These are phyloP conservation scores for Phytophthora meadii DNA, from an alignment of 352 stramenopile genomes.

Conservation along the genomic window DNA sequence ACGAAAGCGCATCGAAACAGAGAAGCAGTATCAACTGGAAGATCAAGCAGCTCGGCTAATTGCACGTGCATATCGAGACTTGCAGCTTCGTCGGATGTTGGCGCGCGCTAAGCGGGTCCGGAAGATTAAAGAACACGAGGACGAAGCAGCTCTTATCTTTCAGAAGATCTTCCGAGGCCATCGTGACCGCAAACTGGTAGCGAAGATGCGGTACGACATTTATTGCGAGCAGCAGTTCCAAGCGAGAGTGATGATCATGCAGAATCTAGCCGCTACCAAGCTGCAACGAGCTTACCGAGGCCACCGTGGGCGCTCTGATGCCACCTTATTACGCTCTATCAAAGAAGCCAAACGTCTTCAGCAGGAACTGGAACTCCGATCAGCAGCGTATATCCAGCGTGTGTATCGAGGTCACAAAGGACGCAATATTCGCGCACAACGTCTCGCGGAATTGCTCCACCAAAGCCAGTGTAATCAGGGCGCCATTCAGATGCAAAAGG, in stretches of 20 bases:
- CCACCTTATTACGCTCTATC: conserved; percentile 53
- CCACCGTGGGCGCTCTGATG: conserved; percentile 60
- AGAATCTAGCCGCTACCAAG: conserved; percentile 66
- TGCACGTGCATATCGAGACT: conserved; percentile 57
- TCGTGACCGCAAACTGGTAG: conserved; percentile 52
- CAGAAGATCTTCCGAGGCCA: conserved; percentile 82
- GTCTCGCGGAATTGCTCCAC: conserved; percentile 59
- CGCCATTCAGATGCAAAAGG: conserved; percentile 68
- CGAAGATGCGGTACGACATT: conserved; percentile 51
- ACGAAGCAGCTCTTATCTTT: conserved; percentile 71
- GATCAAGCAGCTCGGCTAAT: conserved; percentile 48
- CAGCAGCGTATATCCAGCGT: conserved; percentile 73
- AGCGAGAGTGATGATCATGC: conserved; percentile 59
- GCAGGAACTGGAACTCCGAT: conserved; percentile 45
- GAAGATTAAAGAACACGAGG: conserved; percentile 62
- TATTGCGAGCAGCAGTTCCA: conserved; percentile 55
- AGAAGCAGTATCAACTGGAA: conserved; percentile 43
- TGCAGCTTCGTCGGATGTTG: conserved; percentile 59
- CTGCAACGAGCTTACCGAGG: conserved; percentile 81
- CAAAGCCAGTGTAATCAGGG: conserved; percentile 55
- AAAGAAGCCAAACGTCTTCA: conserved; percentile 55
- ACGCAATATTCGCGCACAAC: conserved; percentile 46
- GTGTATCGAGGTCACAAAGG: conserved; percentile 79
- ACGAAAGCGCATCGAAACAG: conserved; percentile 47
- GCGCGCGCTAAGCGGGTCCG: conserved; percentile 54